A percentile compares a stretch with the other conserved stretches of the same genome.
Evolutionary conservation across 805 yeast species (phyloP).

Genomic region (Metschnikowia lachancei): DNA sequence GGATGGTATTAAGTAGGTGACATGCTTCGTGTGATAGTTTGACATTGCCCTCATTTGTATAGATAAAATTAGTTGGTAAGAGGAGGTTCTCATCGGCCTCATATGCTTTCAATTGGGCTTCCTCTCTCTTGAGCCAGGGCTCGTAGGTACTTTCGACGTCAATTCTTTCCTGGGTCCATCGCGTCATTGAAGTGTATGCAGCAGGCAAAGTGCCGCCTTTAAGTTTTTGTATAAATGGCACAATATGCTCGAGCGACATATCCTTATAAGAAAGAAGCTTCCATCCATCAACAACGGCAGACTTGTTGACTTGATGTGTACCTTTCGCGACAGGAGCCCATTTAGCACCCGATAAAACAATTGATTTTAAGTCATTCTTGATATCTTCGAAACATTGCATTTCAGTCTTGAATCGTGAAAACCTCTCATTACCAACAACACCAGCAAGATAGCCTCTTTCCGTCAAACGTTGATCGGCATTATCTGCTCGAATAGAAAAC

Average conservation of each 20-base stretch:
- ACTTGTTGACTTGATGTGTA: conserved; percentile 44
- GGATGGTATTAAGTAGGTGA: conserved; percentile 61
- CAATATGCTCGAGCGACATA: conserved; percentile 26
- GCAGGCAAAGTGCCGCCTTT: conserved; percentile 24
- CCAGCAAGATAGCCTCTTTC: conserved; percentile 64
- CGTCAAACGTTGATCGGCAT: conserved; percentile 86
- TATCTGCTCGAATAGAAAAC: conserved; percentile 85
- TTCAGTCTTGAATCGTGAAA: conserved; percentile 47
- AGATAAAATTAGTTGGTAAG: conserved; percentile 69
- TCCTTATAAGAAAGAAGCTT: conserved; percentile 63
- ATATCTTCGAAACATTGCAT: conserved; percentile 43
- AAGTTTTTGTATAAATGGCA: conserved; percentile 28
- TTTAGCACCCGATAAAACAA: conserved; percentile 49
- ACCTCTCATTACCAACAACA: conserved; percentile 60
- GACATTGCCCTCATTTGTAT: conserved; percentile 48
- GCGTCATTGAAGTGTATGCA: conserved; percentile 23
- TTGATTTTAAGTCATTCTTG: conserved; percentile 43
- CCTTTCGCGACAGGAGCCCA: conserved; percentile 59
- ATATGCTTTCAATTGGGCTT: conserved; percentile 68
- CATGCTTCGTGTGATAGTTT: conserved; percentile 75
- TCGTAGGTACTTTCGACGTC: conserved; percentile 80
- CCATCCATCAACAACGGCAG: conserved; percentile 53
- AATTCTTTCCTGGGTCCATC: conserved; percentile 55
- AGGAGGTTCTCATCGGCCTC: conserved; percentile 74
- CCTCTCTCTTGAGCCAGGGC: conserved; percentile 75